These are phyloP conservation scores for Neurospora sp. DNA, from an alignment of 495 filamentous ascomycete genomes.

Conservation along the genomic window DNA sequence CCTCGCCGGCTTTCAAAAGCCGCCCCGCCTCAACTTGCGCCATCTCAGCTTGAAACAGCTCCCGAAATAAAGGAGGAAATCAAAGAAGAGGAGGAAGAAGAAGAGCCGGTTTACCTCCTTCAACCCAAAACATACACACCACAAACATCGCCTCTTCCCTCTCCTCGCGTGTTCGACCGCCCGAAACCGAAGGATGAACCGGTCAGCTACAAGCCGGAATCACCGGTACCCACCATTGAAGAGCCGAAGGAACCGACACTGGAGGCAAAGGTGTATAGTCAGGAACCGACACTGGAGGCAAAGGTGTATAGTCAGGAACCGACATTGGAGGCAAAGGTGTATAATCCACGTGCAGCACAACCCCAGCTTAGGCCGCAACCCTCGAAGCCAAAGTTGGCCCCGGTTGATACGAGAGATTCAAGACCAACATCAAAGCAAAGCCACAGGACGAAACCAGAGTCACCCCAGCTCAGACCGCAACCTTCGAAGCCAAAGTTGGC, in stretches of 20 bases:
- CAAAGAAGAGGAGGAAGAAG: constrained; percentile 12
- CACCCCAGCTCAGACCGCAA: constrained; percentile 1
- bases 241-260: not conserved
- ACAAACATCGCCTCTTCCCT: constrained; percentile 36
- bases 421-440: constrained; percentile 1
- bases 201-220: not conserved
- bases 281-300: constrained; percentile 1
- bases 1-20: constrained; percentile 19
- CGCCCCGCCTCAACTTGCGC: constrained; percentile 7
- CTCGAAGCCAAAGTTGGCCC: constrained; percentile 15
- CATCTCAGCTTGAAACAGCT: constrained; percentile 6
- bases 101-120: constrained; percentile 33
- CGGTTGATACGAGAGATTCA: constrained; percentile 12
- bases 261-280: not conserved
- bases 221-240: not conserved
- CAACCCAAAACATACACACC: constrained; percentile 46
- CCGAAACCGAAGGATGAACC: not conserved
- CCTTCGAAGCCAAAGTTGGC: constrained; percentile 15
- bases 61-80: constrained; percentile 1
- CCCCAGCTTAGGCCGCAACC: not conserved
- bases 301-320: not conserved
- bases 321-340: not conserved
- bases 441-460: not conserved
- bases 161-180: constrained; percentile 23
- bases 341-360: not conserved